A percentile compares a stretch with the other conserved stretches of the same genome.
These are phyloP conservation scores for Alternaria solani DNA, from an alignment of 2,329 filamentous ascomycete species.

Conservation along the genomic window DNA sequence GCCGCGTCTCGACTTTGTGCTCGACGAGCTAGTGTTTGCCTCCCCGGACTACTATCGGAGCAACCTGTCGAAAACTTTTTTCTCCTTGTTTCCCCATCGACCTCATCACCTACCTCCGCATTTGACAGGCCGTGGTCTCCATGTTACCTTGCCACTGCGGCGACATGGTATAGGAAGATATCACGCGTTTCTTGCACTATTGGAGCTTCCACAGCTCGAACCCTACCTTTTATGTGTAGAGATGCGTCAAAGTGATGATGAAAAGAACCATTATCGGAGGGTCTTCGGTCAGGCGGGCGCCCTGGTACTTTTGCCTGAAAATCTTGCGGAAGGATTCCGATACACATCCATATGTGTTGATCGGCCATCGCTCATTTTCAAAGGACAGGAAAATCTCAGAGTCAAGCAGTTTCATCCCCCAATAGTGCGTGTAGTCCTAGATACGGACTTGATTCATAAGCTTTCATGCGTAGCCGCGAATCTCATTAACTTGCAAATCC, in stretches of 20 bases:
- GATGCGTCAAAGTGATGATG: not conserved
- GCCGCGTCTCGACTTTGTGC: not conserved
- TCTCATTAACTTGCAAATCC: not conserved
- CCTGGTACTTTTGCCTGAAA: not conserved
- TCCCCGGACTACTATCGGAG: not conserved
- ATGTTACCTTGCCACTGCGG: not conserved
- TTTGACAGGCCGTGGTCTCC: not conserved
- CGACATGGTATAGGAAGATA: no score
- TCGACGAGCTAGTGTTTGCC: no score
- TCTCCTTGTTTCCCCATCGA: not conserved
- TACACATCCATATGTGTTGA: not conserved
- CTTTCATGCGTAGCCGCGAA: not conserved
- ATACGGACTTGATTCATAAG: not conserved
- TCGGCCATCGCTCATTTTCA: not conserved
- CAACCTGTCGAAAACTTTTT: not conserved
- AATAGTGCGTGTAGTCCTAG: not conserved
- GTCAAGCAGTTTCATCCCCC: not conserved
- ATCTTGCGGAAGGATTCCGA: not conserved
- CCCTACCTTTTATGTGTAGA: not conserved
- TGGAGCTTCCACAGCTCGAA: not conserved
- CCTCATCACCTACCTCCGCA: not conserved
- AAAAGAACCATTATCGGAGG: not conserved
- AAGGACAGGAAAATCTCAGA: no score
- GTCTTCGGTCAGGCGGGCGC: not conserved
- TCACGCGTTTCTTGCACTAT: no score